Base-by-base conservation (phyloP, 495 filamentous ascomycete species). In the Penicillium desertorum region DNA sequence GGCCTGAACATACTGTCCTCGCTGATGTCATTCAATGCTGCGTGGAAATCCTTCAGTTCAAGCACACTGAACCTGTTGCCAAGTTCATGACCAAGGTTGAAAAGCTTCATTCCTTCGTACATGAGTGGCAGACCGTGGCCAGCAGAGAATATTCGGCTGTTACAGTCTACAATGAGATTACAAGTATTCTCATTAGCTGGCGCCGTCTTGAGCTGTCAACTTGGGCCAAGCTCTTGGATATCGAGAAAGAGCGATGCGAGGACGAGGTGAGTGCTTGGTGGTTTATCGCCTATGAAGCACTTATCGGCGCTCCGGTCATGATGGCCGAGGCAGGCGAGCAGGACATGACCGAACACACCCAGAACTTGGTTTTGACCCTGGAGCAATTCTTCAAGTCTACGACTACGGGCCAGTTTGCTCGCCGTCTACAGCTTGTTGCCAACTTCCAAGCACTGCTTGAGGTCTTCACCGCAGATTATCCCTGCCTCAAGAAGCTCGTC, bases 51-150 rank as follows among this genome's bases (percentile, higher is more conserved):
- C 74, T 95, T 10, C 79, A 83, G 42, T 83, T 96, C 69, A 77
- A 82, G 32, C 86, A 96, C 64, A 80, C 83, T n/a, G 90, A 96
- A 51, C 92, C 95, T 1, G 77, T 99, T 8, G 90, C 91, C 5
- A 91, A 86, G 63, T 84, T 91, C 58, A 81, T 98, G 61, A 87
- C 86, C 0, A 88, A 88, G 60, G 79, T 91, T 8, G 95, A 99
- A 67, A 88, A 89, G 49, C 76, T 99, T 7, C 88, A 97, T 68
- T 79, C 75, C 0, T 83, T 84, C 53, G 78, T 99, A 14, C 85
- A 96, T 61, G 90, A 97, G 71, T 99, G 95, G 95, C 91, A 97
- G 70, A 78, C 85, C 5, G 90, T 96, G 67, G 90, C 92, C 8
- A 94, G 90, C 72, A 81, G 82, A 60, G 86, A 87, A 46, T 91